Evolutionary conservation across 345 rosid genomes (phyloP), one percentile per base, ranked within the genome.

Genomic region (Euphorbia pulcherrima): DNA sequence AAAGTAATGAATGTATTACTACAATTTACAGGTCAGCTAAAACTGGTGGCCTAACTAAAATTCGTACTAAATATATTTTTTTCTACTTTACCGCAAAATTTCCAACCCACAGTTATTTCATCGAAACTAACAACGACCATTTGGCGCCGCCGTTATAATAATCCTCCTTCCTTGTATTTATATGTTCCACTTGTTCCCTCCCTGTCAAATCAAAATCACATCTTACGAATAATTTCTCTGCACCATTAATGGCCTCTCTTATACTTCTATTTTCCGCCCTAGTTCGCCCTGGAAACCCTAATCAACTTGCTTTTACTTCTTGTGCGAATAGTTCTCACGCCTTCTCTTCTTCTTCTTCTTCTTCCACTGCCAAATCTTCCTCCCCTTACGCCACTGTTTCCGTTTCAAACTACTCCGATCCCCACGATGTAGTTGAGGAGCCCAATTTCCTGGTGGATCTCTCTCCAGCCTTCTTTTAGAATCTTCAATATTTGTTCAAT

Each of bases 181-280:
- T 33, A 33, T 13, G 21, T 24, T 0, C 10, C 0, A 10, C 24
- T n/a, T n/a, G n/a, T n/a, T 24, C 60, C 13, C 4, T 16, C 27
- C 10, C 14, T 3, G 10, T 13, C 60, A 1, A 33, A 2, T 33
- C 37, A 33, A 33, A 33, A 2, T 7, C 3, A 33, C 37, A 33
- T n/a, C n/a, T 3, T 1, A 3, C 10, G 30, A 2, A 26, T 54
- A 9, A 11, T 20, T 10, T 55, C 8, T 14, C 12, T 55, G 29
- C 30, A 0, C 16, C 26, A 26, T 24, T 24, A 5, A 54, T 52
- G 60, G 70, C 70, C 29, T 53, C 60, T 54, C 61, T 53, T 53
- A 41, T 53, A 3, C 61, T 53, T 35, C 30, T 53, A 8, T 67
- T 53, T 13, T 53, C 70, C 0, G 14, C 23, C 18, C 20, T 35